Base-by-base conservation (phyloP, 352 stramenopile genomes). In the Thalassiosira mediterranea region DNA sequence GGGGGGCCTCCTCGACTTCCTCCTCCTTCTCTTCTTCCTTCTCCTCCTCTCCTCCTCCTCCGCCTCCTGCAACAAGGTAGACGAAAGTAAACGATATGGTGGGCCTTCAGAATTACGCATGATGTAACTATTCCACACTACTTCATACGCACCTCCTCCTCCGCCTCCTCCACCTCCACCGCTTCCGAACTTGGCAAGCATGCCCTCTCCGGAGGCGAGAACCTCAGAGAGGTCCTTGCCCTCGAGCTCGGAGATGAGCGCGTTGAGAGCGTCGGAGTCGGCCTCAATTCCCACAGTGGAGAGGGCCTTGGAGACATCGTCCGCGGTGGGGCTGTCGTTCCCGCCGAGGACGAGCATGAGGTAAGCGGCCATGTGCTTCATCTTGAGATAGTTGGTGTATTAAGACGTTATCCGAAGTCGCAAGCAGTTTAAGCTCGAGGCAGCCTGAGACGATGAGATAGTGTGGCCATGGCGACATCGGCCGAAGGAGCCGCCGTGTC, bases 321-420 rank as follows among this genome's bases (percentile, higher is more conserved):
- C 93, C 47, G 92, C 95, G 70, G 90, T 93, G 67, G 96, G 96
- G 69, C 62, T 86, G 40, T 88, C 90, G 86, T 98, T 97, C 82
- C 96, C 96, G 79, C 95, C 96, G 69, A 99, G 94, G 65, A 97
- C 93, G 83, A 97, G 91, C 82, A 99, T 93, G 52, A 99, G 88
- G 94, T 98, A 99, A 72, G 94, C 95, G 91, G 95, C 95, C 93
- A 98, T 95, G 90, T 98, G 95, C 95, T 97, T 97, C 96, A 99
- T 99, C 66, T 73, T 88, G 49, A 42, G 28, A 37, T 37, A 60
- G 17, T 60, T 19, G 32, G n/a, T 60, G 8, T 54, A 64, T 62
- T 57, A 7, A 74, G 65, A 74, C 40, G 52, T 48, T 67, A 70
- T 76, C 70, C 70, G 23, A 48, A 73, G 40, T 79, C 61, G 54